Conservation (phyloP, 352 stramenopile species). For the Phytophthora aleatoria region DNA sequence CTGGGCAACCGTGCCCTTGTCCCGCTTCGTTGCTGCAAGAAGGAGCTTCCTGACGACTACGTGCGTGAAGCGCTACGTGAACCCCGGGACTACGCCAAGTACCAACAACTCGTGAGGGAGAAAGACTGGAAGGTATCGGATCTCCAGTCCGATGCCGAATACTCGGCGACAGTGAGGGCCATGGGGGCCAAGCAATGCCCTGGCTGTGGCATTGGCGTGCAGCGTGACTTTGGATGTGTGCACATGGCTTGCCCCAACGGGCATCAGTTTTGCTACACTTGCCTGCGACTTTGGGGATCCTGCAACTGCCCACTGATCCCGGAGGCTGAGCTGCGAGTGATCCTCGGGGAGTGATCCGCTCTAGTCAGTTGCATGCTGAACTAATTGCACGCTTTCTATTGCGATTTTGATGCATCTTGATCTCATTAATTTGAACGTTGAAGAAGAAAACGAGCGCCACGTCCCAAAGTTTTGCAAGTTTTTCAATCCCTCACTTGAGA, state of each 20-base stretch:
- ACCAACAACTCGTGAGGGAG: conserved; percentile 51
- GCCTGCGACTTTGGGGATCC: conserved; percentile 50
- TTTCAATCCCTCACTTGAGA: not conserved
- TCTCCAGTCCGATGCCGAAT: conserved; percentile 67
- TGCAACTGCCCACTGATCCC: conserved; percentile 70
- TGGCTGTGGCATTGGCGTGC: conserved; percentile 72
- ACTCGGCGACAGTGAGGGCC: conserved; percentile 43
- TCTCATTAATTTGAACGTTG: not conserved
- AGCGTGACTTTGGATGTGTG: conserved; percentile 75
- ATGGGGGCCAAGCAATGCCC: conserved; percentile 76
- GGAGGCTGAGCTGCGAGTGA: conserved; percentile 48
- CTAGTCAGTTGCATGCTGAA: not conserved
- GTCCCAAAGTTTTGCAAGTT: conserved; percentile 7
- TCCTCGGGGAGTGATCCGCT: conserved; percentile 52
- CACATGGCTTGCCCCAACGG: conserved; percentile 79
- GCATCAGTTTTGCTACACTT: conserved; percentile 83
- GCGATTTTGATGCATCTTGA: conserved; percentile 12
- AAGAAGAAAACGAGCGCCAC: conserved; percentile 3
- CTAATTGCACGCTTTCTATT: conserved; percentile 11
- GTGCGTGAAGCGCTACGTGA: conserved; percentile 44
- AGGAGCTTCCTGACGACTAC: conserved; percentile 70
- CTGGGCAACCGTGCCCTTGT: conserved; percentile 62
- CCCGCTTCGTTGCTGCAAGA: conserved; percentile 73
- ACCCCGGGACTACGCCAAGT: conserved; percentile 43
- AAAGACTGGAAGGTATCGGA: conserved; percentile 64